phyloP scores from a whole-genome alignment of 2,329 filamentous ascomycete species.

The Davidsoniella virescens region DNA sequence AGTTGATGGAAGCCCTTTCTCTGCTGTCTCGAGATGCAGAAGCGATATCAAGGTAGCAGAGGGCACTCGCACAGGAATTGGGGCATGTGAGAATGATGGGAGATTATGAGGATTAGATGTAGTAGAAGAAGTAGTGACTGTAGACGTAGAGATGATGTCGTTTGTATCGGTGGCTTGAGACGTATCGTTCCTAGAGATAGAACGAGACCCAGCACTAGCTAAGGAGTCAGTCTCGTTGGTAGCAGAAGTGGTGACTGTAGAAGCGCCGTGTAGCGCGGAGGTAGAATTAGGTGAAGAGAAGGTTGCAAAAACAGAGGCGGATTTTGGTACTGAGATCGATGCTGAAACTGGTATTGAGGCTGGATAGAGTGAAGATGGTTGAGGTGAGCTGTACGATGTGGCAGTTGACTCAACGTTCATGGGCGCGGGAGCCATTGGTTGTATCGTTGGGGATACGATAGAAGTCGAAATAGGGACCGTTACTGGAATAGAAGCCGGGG shows the following conservation, averaged over 20 bases:
- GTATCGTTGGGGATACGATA: too few species aligned
- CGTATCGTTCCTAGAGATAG: neutral
- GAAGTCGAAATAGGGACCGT: too few species aligned
- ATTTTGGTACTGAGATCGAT: slow-evolving; percentile 22
- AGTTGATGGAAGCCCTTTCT: neutral
- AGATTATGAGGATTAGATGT: neutral
- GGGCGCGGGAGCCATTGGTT: neutral
- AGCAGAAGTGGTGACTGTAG: neutral
- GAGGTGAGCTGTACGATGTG: slow-evolving; percentile 29
- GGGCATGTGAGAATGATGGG: neutral
- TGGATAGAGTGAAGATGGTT: neutral
- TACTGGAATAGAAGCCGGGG: too few species aligned
- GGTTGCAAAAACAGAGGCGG: slow-evolving; percentile 12
- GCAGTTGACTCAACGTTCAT: slow-evolving; percentile 27
- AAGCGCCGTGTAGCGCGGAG: neutral
- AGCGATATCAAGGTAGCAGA: neutral
- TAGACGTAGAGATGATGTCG: neutral
- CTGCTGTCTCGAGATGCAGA: neutral
- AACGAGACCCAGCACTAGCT: neutral
- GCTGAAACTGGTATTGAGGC: slow-evolving; percentile 18
- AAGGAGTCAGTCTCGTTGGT: neutral
- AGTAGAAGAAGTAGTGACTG: neutral
- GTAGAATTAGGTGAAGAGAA: neutral
- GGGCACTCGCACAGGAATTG: neutral
- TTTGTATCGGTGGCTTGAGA: neutral